Evolutionary conservation across 139 green algal species (phyloP).

Genomic region (Astrephomene gubernaculifera): DNA sequence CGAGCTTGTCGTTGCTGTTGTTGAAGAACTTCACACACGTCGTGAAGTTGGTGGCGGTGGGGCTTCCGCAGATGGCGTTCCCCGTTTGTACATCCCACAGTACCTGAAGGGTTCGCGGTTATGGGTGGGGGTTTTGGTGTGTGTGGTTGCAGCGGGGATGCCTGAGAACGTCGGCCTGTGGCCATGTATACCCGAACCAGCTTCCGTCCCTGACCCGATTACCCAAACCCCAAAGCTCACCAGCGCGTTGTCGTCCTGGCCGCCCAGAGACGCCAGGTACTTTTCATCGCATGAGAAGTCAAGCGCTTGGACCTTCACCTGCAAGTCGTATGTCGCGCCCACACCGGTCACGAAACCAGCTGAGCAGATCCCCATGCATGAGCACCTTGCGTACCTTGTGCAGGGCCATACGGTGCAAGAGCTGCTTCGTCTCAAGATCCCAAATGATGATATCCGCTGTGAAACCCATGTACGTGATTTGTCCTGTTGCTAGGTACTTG

Average conservation of each 20-base stretch:
- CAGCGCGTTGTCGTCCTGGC: conserved; percentile 87
- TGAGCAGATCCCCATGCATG: background rate
- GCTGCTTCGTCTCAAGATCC: conserved; percentile 74
- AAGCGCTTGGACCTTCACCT: conserved; percentile 87
- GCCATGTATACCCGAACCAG: background rate
- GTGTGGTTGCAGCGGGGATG: too few species aligned
- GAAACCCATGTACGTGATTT: conserved; percentile 90
- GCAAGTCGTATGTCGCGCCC: background rate
- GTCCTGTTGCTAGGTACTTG: conserved; percentile 82
- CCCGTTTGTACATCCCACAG: conserved; percentile 87
- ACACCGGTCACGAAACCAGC: background rate
- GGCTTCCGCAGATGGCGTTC: conserved; percentile 84
- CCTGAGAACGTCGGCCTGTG: too few species aligned
- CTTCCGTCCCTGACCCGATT: too few species aligned
- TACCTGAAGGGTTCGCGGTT: conserved; percentile 59
- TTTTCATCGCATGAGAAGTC: conserved; percentile 78
- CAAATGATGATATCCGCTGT: conserved; percentile 90
- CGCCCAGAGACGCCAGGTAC: conserved; percentile 83
- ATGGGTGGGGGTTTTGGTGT: background rate
- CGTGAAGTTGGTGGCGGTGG: conserved; percentile 76
- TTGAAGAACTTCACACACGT: conserved; percentile 82
- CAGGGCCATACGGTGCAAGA: conserved; percentile 80
- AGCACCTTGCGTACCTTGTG: conserved; percentile 82
- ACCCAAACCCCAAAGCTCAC: conserved; percentile 53
- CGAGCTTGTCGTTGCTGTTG: conserved; percentile 71